phyloP scores from a whole-genome alignment of 345 rosid species.

The Citrus trifoliata region DNA sequence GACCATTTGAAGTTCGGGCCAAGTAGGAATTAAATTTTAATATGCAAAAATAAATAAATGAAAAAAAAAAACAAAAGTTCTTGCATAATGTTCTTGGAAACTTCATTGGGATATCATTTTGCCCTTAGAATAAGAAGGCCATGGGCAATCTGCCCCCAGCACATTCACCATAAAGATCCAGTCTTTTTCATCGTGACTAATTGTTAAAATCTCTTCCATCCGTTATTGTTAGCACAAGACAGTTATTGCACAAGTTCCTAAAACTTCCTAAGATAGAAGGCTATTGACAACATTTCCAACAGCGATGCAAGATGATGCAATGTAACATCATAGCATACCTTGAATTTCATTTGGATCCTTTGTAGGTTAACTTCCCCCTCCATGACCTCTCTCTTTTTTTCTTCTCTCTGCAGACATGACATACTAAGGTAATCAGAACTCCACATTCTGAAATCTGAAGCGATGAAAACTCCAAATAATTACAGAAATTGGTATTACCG shows the following conservation, averaged over 20 bases:
- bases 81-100: not conserved
- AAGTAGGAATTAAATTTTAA: not conserved
- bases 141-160: not conserved
- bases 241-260: not conserved
- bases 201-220: not conserved
- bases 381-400: slow-evolving; percentile 85
- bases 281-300: not conserved
- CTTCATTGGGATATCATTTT: not conserved
- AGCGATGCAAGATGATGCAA: not conserved
- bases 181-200: not conserved
- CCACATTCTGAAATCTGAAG: slow-evolving; percentile 7
- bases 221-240: not conserved
- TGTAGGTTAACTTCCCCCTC: slow-evolving; percentile 89
- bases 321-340: slow-evolving; percentile 42
- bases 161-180: not conserved
- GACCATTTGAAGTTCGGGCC: not conserved
- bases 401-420: slow-evolving; percentile 69
- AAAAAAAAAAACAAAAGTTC: too few species aligned
- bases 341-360: slow-evolving; percentile 83
- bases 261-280: not conserved
- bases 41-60: too few species aligned
- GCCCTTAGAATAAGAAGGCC: not conserved
- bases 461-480: slow-evolving; percentile 15
- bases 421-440: too few species aligned
- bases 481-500: not conserved